These are phyloP conservation scores for Lactarius trivialis DNA, from an alignment of 768 basidiomycete genomes.

Conservation along the genomic window DNA sequence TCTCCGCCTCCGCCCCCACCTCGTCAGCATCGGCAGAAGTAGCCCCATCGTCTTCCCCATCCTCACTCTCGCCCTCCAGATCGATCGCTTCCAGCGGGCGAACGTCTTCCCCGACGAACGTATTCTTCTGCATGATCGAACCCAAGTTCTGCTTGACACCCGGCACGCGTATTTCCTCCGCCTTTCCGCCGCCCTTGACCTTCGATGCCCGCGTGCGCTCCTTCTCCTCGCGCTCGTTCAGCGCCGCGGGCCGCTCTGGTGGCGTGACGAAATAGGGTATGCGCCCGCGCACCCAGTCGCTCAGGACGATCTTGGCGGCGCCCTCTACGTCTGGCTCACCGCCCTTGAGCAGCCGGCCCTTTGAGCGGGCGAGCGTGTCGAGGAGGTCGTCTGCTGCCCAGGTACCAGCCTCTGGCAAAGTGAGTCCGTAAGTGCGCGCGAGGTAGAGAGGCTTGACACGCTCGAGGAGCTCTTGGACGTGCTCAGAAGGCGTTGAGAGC, in stretches of 20 bases:
- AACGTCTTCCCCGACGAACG: conserved; percentile 82
- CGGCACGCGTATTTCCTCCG: conserved; percentile 35
- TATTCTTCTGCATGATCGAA: conserved; percentile 83
- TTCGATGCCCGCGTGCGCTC: conserved; percentile 37
- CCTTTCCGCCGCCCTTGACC: conserved; percentile 33
- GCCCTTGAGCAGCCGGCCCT: conserved; percentile 85
- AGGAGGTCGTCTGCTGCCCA: conserved; percentile 80
- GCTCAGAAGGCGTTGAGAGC: conserved; percentile 84
- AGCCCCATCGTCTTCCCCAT: conserved; percentile 37
- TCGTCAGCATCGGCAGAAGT: conserved; percentile 35
- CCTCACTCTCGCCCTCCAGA: conserved; percentile 26
- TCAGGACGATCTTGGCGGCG: conserved; percentile 90
- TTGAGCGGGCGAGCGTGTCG: conserved; percentile 80
- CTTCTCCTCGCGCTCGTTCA: conserved; percentile 55
- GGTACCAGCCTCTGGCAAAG: conserved; percentile 47
- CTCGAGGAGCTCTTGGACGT: conserved; percentile 80
- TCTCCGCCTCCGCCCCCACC: conserved; percentile 31
- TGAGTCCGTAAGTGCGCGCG: conserved; percentile 72
- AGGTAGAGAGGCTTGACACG: conserved; percentile 93
- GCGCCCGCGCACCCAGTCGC: conserved; percentile 95
- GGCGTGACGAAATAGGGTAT: conserved; percentile 96
- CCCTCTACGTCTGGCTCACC: conserved; percentile 92
- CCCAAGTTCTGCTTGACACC: conserved; percentile 83
- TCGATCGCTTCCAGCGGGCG: conserved; percentile 51
- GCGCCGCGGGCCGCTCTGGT: conserved; percentile 70